phyloP scores from a whole-genome alignment of 352 stramenopile genomes.

The Paralagenidium karlingii region DNA sequence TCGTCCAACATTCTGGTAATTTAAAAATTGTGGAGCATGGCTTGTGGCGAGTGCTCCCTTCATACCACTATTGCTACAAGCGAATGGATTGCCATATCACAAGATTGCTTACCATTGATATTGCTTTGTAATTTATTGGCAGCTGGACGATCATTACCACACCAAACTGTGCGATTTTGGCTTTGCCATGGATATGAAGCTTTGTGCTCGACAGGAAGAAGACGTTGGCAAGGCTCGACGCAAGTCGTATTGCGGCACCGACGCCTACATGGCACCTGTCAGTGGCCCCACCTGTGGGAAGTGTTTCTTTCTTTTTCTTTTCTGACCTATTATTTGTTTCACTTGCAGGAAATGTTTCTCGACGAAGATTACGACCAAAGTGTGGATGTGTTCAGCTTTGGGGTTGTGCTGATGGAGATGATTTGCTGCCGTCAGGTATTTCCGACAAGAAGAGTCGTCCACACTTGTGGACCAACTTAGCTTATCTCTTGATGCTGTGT shows the following conservation, averaged over 20 bases:
- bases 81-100: no score
- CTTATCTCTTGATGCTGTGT: no score
- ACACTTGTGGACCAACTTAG: neutral
- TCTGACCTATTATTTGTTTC: neutral
- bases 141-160: slow-evolving; percentile 49
- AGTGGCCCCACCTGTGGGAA: neutral
- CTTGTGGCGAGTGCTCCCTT: no score
- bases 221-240: slow-evolving; percentile 20
- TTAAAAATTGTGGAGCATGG: neutral
- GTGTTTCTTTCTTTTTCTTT: no score
- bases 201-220: slow-evolving; percentile 11
- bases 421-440: slow-evolving; percentile 71
- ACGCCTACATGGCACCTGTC: slow-evolving; percentile 44
- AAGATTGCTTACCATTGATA: neutral
- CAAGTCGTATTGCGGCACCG: slow-evolving; percentile 81
- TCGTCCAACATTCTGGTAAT: slow-evolving; percentile 71
- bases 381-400: slow-evolving; percentile 78
- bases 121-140: neutral
- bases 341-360: slow-evolving; percentile 7
- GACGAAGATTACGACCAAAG: slow-evolving; percentile 37
- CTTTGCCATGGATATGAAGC: slow-evolving; percentile 64
- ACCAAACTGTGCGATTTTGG: slow-evolving; percentile 81
- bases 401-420: slow-evolving; percentile 81
- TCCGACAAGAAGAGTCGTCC: neutral
- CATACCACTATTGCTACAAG: no score